Percentiles rank a stretch among this genome's conserved stretches.
Evolutionary conservation across 106 monocot species (phyloP).

Genomic region (Xerophyta viscosa): DNA sequence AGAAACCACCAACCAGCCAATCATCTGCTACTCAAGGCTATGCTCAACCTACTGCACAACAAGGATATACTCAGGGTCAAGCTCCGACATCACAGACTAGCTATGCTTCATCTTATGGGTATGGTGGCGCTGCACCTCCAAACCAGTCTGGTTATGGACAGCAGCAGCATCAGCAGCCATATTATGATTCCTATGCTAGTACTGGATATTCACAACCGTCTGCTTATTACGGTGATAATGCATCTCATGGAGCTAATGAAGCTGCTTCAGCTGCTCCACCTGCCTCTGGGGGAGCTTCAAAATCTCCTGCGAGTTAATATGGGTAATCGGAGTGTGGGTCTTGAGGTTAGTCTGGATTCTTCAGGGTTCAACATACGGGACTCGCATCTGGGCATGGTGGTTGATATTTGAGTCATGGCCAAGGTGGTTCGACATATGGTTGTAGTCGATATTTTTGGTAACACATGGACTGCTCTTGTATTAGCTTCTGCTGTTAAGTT

Average conservation of each 20-base stretch:
- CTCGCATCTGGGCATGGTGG: too few species aligned
- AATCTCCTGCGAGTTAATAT: slow-evolving; percentile 24
- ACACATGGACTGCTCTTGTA: too few species aligned
- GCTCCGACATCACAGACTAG: slow-evolving; percentile 12
- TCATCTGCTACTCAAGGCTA: not conserved
- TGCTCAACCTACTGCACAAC: too few species aligned
- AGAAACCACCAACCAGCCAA: slow-evolving; percentile 19
- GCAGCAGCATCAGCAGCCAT: slow-evolving; percentile 29
- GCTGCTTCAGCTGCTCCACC: slow-evolving; percentile 7
- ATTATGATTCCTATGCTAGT: slow-evolving; percentile 43
- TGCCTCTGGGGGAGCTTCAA: slow-evolving; percentile 13
- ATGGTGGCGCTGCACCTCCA: slow-evolving; percentile 22
- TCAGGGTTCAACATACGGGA: not conserved
- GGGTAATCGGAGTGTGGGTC: too few species aligned
- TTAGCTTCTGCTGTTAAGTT: too few species aligned
- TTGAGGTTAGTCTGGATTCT: slow-evolving; percentile 1
- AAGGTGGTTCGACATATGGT: too few species aligned
- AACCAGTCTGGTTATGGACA: slow-evolving; percentile 31
- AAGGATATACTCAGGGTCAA: slow-evolving; percentile 16
- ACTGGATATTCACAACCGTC: slow-evolving; percentile 45
- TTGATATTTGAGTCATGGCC: too few species aligned
- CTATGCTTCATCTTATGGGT: slow-evolving; percentile 16
- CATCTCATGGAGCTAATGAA: slow-evolving; percentile 13
- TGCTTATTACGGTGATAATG: slow-evolving; percentile 28
- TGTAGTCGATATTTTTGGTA: too few species aligned